Percentiles rank a stretch among this genome's conserved stretches.
phyloP scores from a whole-genome alignment of 2,329 filamentous ascomycete genomes.

The Fusarium tricinctum region DNA sequence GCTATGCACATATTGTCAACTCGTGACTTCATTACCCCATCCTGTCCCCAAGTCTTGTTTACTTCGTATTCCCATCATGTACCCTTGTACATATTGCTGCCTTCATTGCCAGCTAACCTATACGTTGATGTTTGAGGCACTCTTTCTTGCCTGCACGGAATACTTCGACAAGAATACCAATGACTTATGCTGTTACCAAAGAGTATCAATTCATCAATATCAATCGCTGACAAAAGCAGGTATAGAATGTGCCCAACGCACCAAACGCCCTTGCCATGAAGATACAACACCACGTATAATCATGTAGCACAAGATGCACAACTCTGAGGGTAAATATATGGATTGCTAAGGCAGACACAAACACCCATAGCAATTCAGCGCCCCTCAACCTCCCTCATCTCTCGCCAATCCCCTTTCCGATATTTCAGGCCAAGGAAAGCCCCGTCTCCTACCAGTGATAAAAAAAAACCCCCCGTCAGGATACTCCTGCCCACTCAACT shows the following conservation, averaged over 20 bases:
- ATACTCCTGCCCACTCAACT: constrained; percentile 37
- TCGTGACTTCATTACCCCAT: constrained; percentile 40
- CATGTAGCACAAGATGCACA: constrained; percentile 34
- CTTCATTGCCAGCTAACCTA: not conserved
- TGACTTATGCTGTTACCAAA: not conserved
- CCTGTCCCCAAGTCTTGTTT: constrained; percentile 20
- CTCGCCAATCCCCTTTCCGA: constrained; percentile 18
- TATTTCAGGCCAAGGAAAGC: constrained; percentile 28
- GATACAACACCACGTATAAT: constrained; percentile 46
- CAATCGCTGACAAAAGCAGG: constrained; percentile 44
- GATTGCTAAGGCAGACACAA: constrained; percentile 43
- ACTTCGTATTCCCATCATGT: constrained; percentile 21
- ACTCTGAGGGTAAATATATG: constrained; percentile 44
- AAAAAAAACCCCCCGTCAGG: constrained; percentile 34
- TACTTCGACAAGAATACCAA: not conserved
- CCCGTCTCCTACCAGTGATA: constrained; percentile 36
- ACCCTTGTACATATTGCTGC: not conserved
- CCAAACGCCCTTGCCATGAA: constrained; percentile 55
- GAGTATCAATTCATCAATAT: constrained; percentile 34
- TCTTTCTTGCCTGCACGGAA: not conserved
- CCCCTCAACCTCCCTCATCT: constrained; percentile 16
- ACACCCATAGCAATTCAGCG: constrained; percentile 38
- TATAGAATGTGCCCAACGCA: constrained; percentile 53
- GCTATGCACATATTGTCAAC: constrained; percentile 17
- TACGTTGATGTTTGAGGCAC: not conserved